Percentiles rank a stretch among this genome's conserved stretches.
Conservation (phyloP, 1,139 yeast species). For the Kodamaea alishanica region DNA sequence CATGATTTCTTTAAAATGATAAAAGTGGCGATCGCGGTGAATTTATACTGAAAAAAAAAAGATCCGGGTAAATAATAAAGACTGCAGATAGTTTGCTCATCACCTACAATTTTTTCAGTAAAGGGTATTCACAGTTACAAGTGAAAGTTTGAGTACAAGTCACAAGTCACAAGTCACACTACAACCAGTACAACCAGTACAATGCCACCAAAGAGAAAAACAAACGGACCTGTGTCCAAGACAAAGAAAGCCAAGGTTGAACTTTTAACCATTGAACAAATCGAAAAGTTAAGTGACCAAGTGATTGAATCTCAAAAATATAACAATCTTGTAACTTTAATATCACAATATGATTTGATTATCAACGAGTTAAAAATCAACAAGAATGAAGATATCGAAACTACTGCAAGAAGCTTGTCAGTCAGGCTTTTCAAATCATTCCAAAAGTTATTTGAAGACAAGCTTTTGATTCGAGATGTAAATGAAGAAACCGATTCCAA, state of each 20-base stretch:
- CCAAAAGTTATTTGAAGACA: constrained; percentile 49
- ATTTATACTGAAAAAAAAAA: constrained; percentile 12
- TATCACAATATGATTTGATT: constrained; percentile 34
- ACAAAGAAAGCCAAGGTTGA: constrained; percentile 4
- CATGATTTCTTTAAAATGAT: constrained; percentile 24
- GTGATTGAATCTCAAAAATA: constrained; percentile 33
- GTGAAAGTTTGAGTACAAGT: too few species aligned
- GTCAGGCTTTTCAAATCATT: constrained; percentile 55
- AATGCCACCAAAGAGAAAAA: constrained; percentile 23
- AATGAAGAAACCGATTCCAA: constrained; percentile 43
- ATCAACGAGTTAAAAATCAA: constrained; percentile 17
- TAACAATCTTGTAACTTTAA: constrained; percentile 49
- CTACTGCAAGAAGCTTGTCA: constrained; percentile 46
- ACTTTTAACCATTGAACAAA: constrained; percentile 23
- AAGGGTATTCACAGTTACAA: too few species aligned
- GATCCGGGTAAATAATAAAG: too few species aligned
- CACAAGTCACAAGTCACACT: neutral
- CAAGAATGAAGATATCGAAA: constrained; percentile 28
- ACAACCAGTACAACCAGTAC: neutral
- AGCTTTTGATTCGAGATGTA: constrained; percentile 35
- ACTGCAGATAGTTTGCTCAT: too few species aligned
- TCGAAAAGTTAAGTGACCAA: constrained; percentile 30
- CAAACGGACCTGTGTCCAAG: constrained; percentile 6
- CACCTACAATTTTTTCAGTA: too few species aligned
- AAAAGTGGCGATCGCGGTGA: constrained; percentile 11